These are phyloP conservation scores for Acanthamoeba culbertsoni DNA, from an alignment of 208 protist species.

Conservation along the genomic window DNA sequence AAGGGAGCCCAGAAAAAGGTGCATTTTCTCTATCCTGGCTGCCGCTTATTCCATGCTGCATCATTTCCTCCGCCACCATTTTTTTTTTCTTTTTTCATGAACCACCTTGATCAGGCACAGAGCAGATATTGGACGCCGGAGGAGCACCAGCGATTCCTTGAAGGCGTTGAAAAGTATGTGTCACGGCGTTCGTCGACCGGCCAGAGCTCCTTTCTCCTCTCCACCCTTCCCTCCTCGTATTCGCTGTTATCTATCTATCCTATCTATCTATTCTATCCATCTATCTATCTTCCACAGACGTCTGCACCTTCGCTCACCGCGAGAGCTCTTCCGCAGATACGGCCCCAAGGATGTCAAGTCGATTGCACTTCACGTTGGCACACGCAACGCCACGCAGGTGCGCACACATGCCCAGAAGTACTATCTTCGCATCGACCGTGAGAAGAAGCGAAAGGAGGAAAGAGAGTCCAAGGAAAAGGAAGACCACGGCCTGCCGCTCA, in stretches of 20 bases:
- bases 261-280: too few relatives aligned
- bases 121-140: slow-evolving; percentile 78
- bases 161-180: slow-evolving; percentile 64
- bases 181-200: too few relatives aligned
- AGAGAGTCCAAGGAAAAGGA: neutral
- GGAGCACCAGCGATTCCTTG: slow-evolving; percentile 72
- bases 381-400: slow-evolving; percentile 75
- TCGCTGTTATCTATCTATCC: too few relatives aligned
- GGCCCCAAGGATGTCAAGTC: slow-evolving; percentile 76
- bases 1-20: slow-evolving; percentile 69
- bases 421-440: slow-evolving; percentile 70
- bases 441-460: slow-evolving; percentile 48
- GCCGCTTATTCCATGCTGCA: too few relatives aligned
- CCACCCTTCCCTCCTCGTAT: too few relatives aligned
- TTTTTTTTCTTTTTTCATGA: neutral
- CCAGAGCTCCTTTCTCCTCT: too few relatives aligned
- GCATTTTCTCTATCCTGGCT: neutral
- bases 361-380: slow-evolving; percentile 67
- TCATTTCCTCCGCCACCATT: neutral
- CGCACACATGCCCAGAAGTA: slow-evolving; percentile 78
- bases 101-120: slow-evolving; percentile 31
- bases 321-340: slow-evolving; percentile 62
- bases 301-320: too few relatives aligned
- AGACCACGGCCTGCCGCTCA: neutral
- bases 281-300: too few relatives aligned